Base-by-base conservation (phyloP, 2,329 filamentous ascomycete genomes). In the Penicillium sp. region DNA sequence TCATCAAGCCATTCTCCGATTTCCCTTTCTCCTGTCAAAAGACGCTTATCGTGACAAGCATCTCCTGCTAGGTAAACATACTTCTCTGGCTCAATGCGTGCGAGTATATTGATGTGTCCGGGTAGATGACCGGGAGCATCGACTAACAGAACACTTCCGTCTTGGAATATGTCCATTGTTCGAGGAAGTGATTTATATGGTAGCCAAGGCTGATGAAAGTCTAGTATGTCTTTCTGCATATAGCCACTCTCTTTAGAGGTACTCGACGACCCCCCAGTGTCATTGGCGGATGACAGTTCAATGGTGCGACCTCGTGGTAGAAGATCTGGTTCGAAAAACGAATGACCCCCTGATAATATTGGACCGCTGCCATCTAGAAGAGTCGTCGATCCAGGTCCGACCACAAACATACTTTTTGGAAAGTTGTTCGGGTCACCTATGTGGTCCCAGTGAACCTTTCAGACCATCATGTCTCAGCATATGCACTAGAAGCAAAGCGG, bases 371-470 rank as follows among this genome's bases (percentile, higher is more conserved):
- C 26, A 10, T 27, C 18, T 24, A 39, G 18, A 39, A 39, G 18
- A 39, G 8, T 7, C 13, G 7, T 46, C 8, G 62, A 44, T 2
- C 62, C 63, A 45, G 55, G 46, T 1, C 76, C 75, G 42, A 76
- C 67, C 4, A 78, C 51, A 54, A 77, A 77, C 10, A 58, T 71
- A 1, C 70, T 70, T 5, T 44, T 52, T 1, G 65, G 52, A 39
- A 76, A 77, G 32, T 73, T 68, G 3, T 58, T 59, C 0, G 74
- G 74, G 30, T 70, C 64, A 27, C 75, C 75, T n/a, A 75, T 59
- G 49, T 75, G 72, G 51, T 76, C 72, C 66, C 69, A 75, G 39
- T 75, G 73, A 21, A 39, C 5, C 18, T 39, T 36, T 18, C n/a
- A n/a, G n/a, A n/a, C n/a, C n/a, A 20, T 6, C 33, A 7, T 10